These are phyloP conservation scores for Cryphonectria japonica DNA, from an alignment of 2,329 filamentous ascomycete species.

Conservation along the genomic window DNA sequence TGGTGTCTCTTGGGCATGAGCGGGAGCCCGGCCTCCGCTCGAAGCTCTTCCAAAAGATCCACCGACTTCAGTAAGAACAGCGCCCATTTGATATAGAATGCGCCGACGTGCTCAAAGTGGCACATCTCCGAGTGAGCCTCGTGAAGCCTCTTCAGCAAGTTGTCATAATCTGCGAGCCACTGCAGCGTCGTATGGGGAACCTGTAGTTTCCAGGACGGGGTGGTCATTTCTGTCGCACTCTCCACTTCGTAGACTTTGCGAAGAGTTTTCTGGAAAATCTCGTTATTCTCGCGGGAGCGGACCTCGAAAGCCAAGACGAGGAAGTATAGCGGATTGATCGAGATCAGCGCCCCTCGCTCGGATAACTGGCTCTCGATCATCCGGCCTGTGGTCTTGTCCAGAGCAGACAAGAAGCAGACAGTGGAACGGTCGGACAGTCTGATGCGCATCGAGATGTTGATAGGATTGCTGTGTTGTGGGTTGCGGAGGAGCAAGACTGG, in stretches of 20 bases:
- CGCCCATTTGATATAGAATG: conserved; percentile 15
- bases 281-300: conserved; percentile 10
- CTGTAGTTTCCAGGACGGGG: conserved; percentile 15
- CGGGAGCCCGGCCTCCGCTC: not conserved
- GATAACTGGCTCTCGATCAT: not conserved
- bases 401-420: conserved; percentile 8
- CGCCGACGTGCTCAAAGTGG: conserved; percentile 10
- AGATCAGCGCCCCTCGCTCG: conserved; percentile 7
- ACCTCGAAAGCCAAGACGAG: conserved; percentile 14
- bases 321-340: conserved; percentile 15
- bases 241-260: conserved; percentile 17
- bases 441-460: conserved; percentile 20
- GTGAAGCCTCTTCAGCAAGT: conserved; percentile 12
- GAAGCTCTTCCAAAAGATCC: not conserved
- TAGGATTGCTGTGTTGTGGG: conserved; percentile 9
- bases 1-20: not conserved
- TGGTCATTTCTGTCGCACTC: conserved; percentile 20
- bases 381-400: conserved; percentile 5
- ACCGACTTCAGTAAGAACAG: not conserved
- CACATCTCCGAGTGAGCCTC: conserved; percentile 22
- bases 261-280: conserved; percentile 15
- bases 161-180: conserved; percentile 21
- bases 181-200: not conserved
- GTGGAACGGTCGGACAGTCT: conserved; percentile 15
- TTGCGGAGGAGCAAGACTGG: conserved; percentile 13